phyloP scores from a whole-genome alignment of 1,139 yeast species.

The Pichia sp. region DNA sequence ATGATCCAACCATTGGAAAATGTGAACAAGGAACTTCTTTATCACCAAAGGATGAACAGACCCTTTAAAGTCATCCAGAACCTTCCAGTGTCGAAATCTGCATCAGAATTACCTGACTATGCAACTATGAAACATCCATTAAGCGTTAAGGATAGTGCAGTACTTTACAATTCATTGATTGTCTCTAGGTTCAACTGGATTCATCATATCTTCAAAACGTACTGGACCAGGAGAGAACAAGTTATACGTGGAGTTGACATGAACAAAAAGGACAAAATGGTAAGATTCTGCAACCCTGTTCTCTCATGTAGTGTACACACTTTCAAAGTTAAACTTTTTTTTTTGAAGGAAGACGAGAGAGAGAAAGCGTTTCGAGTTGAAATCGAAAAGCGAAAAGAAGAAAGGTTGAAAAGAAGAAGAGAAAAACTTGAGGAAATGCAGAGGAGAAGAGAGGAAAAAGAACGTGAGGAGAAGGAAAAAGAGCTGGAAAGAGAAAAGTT shows the following conservation, averaged over 20 bases:
- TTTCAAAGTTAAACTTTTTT: slow-evolving; percentile 71
- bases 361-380: slow-evolving; percentile 36
- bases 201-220: slow-evolving; percentile 59
- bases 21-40: slow-evolving; percentile 45
- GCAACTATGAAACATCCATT: slow-evolving; percentile 60
- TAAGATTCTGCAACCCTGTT: slow-evolving; percentile 73
- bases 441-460: slow-evolving; percentile 12
- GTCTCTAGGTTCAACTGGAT: slow-evolving; percentile 74
- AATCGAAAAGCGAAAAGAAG: slow-evolving; percentile 35
- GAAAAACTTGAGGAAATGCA: slow-evolving; percentile 18
- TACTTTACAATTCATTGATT: slow-evolving; percentile 64
- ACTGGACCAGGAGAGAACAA: slow-evolving; percentile 70
- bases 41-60: slow-evolving; percentile 40
- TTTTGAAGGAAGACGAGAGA: slow-evolving; percentile 68
- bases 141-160: slow-evolving; percentile 69
- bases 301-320: slow-evolving; percentile 78
- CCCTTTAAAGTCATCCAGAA: slow-evolving; percentile 67
- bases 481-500: slow-evolving; percentile 3
- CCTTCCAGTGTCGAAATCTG: slow-evolving; percentile 63
- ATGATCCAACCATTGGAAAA: slow-evolving; percentile 43
- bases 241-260: slow-evolving; percentile 37
- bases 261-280: slow-evolving; percentile 70
- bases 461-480: slow-evolving; percentile 12
- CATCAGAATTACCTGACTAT: slow-evolving; percentile 49
- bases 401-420: slow-evolving; percentile 24